phyloP scores from a whole-genome alignment of 2,329 filamentous ascomycete genomes.

The Sporothrix inflata region DNA sequence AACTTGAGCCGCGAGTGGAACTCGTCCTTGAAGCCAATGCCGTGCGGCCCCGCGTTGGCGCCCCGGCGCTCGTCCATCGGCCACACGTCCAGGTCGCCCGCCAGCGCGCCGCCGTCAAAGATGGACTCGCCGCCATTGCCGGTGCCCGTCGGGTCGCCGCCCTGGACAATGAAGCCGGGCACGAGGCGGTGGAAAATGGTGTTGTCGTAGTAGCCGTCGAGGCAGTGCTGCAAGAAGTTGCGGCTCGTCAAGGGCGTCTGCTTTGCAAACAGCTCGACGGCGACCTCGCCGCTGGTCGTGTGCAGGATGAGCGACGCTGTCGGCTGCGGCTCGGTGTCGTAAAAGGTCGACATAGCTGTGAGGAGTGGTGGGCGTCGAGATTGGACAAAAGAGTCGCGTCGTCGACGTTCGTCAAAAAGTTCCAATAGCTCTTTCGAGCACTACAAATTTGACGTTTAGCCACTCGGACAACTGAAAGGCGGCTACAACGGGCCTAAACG shows the following conservation, averaged over 20 bases:
- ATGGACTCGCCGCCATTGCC: conserved; percentile 91
- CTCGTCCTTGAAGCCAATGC: conserved; percentile 75
- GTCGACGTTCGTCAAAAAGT: background rate
- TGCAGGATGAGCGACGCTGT: conserved; percentile 90
- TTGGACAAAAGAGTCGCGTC: background rate
- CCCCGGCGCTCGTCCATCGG: conserved; percentile 68
- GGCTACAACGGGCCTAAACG: conserved; percentile 9
- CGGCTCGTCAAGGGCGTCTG: conserved; percentile 89
- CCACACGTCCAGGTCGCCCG: conserved; percentile 72
- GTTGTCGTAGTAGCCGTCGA: conserved; percentile 93
- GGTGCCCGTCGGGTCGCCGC: conserved; percentile 90
- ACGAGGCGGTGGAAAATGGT: conserved; percentile 94
- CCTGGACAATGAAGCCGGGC: conserved; percentile 90
- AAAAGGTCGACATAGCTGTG: conserved; percentile 76
- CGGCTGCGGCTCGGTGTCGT: conserved; percentile 92
- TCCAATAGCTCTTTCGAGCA: background rate
- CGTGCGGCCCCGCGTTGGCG: conserved; percentile 61
- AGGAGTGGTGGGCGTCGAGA: background rate
- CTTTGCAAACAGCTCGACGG: conserved; percentile 91
- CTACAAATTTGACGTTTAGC: conserved; percentile 14
- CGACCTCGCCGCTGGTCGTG: conserved; percentile 86
- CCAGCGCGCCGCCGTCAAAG: conserved; percentile 79
- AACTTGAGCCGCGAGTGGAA: conserved; percentile 91
- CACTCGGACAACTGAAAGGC: conserved; percentile 9
- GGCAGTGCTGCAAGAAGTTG: conserved; percentile 92